Evolutionary conservation across 371 early-diverging fungal species (phyloP).

Genomic region (Syncephalastrum monosporum): DNA sequence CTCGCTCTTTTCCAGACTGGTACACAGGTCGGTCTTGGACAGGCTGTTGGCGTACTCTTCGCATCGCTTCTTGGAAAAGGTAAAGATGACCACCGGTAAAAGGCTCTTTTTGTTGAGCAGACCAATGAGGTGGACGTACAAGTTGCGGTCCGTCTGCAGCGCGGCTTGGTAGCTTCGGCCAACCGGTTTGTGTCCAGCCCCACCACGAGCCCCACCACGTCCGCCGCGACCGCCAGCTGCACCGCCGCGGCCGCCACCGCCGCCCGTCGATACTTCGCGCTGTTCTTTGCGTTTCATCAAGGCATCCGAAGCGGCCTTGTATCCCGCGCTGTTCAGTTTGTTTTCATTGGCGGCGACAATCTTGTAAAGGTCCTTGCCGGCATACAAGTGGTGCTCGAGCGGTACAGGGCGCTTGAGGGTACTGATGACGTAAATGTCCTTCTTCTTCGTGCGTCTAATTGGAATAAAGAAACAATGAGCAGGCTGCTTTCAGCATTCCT

Average conservation of each 20-base stretch:
- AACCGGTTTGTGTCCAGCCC: slow-evolving; percentile 28
- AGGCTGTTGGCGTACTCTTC: slow-evolving; percentile 89
- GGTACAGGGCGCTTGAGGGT: slow-evolving; percentile 98
- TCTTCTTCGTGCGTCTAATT: slow-evolving; percentile 88
- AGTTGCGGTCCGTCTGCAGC: slow-evolving; percentile 63
- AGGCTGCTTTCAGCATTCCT: background rate
- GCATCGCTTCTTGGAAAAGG: slow-evolving; percentile 96
- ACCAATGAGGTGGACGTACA: slow-evolving; percentile 80
- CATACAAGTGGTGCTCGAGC: slow-evolving; percentile 94
- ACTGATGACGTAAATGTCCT: slow-evolving; percentile 97
- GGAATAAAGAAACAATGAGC: background rate
- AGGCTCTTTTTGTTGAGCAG: slow-evolving; percentile 73
- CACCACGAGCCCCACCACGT: slow-evolving; percentile 42
- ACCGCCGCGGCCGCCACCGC: slow-evolving; percentile 27
- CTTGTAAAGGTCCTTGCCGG: slow-evolving; percentile 78
- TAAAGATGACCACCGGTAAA: slow-evolving; percentile 96
- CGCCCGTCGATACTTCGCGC: slow-evolving; percentile 34
- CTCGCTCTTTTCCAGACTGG: slow-evolving; percentile 78
- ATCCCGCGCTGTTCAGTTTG: slow-evolving; percentile 43
- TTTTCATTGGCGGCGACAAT: slow-evolving; percentile 76
- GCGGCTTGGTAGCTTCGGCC: slow-evolving; percentile 38
- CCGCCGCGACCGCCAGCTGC: slow-evolving; percentile 44
- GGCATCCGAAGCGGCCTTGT: slow-evolving; percentile 68
- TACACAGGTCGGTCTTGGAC: slow-evolving; percentile 77
- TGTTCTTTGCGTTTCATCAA: slow-evolving; percentile 55